phyloP scores from a whole-genome alignment of 2,329 filamentous ascomycete species.

The Fusarium begoniae region DNA sequence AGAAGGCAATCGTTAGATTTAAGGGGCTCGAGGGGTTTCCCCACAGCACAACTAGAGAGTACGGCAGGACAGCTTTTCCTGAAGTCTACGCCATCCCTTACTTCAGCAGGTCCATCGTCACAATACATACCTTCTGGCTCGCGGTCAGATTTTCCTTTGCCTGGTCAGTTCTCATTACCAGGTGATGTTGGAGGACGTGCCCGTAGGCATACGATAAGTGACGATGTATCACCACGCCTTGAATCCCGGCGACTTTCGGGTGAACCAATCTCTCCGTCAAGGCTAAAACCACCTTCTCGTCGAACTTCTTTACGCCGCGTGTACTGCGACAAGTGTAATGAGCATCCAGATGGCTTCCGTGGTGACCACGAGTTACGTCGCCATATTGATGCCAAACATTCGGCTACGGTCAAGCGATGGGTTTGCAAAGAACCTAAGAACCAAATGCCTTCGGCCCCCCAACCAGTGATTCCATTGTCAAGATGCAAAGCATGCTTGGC shows the following conservation, averaged over 20 bases:
- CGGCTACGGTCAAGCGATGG: constrained; percentile 64
- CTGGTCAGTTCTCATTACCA: constrained; percentile 19
- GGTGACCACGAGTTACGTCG: constrained; percentile 86
- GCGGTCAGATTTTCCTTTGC: constrained; percentile 22
- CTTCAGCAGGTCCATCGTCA: constrained; percentile 17
- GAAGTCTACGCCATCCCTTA: constrained; percentile 15
- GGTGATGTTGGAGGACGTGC: constrained; percentile 27
- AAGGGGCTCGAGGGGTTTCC: constrained; percentile 9
- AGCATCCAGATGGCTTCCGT: constrained; percentile 86
- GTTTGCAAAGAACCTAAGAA: constrained; percentile 62
- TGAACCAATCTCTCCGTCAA: constrained; percentile 53
- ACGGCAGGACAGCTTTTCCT: constrained; percentile 19
- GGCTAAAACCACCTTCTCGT: constrained; percentile 56
- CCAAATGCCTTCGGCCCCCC: constrained; percentile 49
- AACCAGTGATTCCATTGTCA: constrained; percentile 61
- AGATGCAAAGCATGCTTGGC: constrained; percentile 67
- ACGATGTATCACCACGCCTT: constrained; percentile 32
- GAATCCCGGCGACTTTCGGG: constrained; percentile 47
- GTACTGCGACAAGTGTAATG: constrained; percentile 80
- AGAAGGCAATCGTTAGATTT: constrained; percentile 12
- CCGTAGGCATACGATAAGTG: constrained; percentile 39
- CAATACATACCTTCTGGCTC: constrained; percentile 21
- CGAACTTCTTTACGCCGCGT: constrained; percentile 73
- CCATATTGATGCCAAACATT: constrained; percentile 69
- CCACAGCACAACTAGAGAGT: constrained; percentile 20